A percentile compares a stretch with the other conserved stretches of the same genome.
Conservation (phyloP, 805 yeast genomes). For the Schizosaccharomyces lindneri region DNA sequence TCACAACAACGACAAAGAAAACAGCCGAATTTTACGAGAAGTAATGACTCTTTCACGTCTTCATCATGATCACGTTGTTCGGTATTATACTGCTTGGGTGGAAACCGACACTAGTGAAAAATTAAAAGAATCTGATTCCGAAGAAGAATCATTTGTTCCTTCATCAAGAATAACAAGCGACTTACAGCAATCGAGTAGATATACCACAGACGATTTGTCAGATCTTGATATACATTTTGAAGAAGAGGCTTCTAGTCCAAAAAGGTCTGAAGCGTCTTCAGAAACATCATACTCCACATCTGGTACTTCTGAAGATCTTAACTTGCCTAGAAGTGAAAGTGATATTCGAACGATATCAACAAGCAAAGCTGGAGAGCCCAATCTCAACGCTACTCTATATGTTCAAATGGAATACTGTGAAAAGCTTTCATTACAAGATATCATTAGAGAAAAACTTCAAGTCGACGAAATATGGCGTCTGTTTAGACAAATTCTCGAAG, state of each 20-base stretch:
- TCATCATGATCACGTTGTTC: conserved; percentile 83
- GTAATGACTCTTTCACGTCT: conserved; percentile 77
- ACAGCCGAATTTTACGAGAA: conserved; percentile 65
- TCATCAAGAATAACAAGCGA: not conserved
- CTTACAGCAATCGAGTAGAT: not conserved
- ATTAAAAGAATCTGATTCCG: not conserved
- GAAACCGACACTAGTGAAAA: conserved; percentile 30
- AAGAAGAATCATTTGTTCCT: not conserved
- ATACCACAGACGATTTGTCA: not conserved
- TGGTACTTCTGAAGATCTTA: not conserved
- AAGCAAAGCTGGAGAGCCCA: not conserved
- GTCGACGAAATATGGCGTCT: conserved; percentile 71
- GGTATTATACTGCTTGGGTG: conserved; percentile 94
- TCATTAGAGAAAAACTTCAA: conserved; percentile 56
- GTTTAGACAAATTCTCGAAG: conserved; percentile 69
- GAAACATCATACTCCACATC: not conserved
- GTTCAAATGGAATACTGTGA: conserved; percentile 99
- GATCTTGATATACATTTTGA: not conserved
- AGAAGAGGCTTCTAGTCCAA: conserved; percentile 8
- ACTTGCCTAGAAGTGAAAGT: not conserved
- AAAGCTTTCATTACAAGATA: conserved; percentile 63
- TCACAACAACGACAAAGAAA: conserved; percentile 53
- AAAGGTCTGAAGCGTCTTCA: conserved; percentile 6
- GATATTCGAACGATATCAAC: not conserved
- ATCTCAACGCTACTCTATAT: conserved; percentile 43